These are phyloP conservation scores for Talaromyces ruber DNA, from an alignment of 495 filamentous ascomycete genomes.

Conservation along the genomic window DNA sequence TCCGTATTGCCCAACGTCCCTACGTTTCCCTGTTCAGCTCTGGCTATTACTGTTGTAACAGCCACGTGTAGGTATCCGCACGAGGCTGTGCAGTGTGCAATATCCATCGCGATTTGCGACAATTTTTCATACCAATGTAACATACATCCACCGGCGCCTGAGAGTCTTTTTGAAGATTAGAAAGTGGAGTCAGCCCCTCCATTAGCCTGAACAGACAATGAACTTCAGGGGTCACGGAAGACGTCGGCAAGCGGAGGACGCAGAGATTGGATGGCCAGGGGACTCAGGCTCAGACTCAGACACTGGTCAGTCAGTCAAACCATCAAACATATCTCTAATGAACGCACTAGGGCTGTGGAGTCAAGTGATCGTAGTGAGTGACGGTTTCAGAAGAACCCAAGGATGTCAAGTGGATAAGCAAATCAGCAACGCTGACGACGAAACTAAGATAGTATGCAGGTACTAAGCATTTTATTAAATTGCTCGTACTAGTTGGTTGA, in stretches of 20 bases:
- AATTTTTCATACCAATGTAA: not conserved
- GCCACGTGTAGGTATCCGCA: not conserved
- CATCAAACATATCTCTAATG: not conserved
- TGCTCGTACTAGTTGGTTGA: not conserved
- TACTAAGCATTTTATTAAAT: not conserved
- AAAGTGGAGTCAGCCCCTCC: slow-evolving; percentile 1
- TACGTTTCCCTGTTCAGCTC: not conserved
- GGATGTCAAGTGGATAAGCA: not conserved
- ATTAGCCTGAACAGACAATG: not conserved
- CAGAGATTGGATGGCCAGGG: not conserved
- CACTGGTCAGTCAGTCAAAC: not conserved
- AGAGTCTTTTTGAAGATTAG: not conserved
- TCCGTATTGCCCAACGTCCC: not conserved
- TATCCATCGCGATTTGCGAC: not conserved
- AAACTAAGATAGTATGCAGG: not conserved
- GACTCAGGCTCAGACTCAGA: not conserved
- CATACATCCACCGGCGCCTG: not conserved
- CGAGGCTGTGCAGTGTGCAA: not conserved
- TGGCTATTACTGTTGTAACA: not conserved
- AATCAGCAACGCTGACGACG: not conserved
- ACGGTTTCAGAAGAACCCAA: not conserved
- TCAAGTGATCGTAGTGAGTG: too few species aligned
- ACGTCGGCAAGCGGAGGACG: not conserved
- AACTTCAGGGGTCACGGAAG: not conserved
- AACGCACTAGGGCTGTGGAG: not conserved